These are phyloP conservation scores for Phytophthora sp. DNA, from an alignment of 352 stramenopile species.

Conservation along the genomic window DNA sequence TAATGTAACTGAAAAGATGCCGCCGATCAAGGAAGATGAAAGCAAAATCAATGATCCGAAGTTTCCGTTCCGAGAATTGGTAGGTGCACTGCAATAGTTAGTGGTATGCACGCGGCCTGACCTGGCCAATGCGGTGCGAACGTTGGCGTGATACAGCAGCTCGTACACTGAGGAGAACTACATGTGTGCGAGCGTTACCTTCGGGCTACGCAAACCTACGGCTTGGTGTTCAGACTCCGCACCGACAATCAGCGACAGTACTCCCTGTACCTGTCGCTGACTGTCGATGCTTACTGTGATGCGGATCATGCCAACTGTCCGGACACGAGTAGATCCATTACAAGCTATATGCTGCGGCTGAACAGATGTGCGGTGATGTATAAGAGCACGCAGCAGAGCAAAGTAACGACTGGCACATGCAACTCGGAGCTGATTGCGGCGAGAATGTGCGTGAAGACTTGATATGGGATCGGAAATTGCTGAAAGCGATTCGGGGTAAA, in stretches of 20 bases:
- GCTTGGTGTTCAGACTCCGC: too few species aligned
- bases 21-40: neutral
- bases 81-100: constrained; percentile 1
- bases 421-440: too few species aligned
- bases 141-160: neutral
- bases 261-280: neutral
- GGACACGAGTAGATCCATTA: too few species aligned
- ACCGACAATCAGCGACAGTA: neutral
- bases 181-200: neutral
- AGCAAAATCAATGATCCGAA: constrained; percentile 4
- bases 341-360: neutral
- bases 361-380: constrained; percentile 8
- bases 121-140: neutral
- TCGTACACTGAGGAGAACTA: constrained; percentile 2
- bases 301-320: constrained; percentile 3
- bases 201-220: neutral
- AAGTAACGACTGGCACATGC: neutral
- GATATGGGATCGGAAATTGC: neutral
- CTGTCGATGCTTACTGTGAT: neutral
- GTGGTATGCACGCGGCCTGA: constrained; percentile 4
- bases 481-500: neutral
- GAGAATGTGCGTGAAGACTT: too few species aligned
- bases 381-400: constrained; percentile 5
- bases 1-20: constrained; percentile 4
- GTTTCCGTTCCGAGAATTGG: neutral